Evolutionary conservation across 164 flowering plant genomes (phyloP), one percentile per base, ranked within the genome.

Genomic region (Platanus orientalis): DNA sequence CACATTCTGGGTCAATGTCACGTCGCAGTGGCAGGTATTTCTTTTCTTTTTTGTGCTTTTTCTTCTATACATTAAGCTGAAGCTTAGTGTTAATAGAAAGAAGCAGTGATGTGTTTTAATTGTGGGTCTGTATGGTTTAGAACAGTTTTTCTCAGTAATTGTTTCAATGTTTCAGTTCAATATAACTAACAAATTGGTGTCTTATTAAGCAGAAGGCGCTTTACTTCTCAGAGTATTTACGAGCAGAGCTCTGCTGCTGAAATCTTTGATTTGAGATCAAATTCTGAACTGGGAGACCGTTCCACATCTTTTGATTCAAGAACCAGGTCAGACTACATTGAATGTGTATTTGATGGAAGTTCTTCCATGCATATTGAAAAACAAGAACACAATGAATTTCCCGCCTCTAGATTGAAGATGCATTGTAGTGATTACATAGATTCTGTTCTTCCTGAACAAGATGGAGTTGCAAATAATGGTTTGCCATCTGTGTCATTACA

Each of bases 11-110:
- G 53, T 74, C 87, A 26, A 36, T 73, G 39, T 67, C 83, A 28
- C 65, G 52, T 54, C 60, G 13, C 58, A 77, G 77, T 72, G 69
- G 76, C 80, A 81, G 96, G 95, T 90, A 79, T 63, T 57, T 57
- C 19, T 24, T 28, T 19, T 48, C n/a, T 28, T 19, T 23, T 48
- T 60, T 4, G 13, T 59, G 17, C 23, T 45, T 64, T 12, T 27
- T 19, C 40, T 24, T 26, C 11, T 29, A 7, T 47, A 60, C 27
- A 47, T 29, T 28, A 60, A 29, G 6, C 28, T 3, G 47, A 29
- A 21, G 54, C 13, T 29, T 19, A 23, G 16, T 3, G 34, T 20
- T 23, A 26, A 51, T 20, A 51, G 29, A 25, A 17, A 11, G 12
- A 26, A 53, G 19, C 6, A 34, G 42, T 27, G 1, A 17, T 21